Base-by-base conservation (phyloP, 139 green algal species). In the Desmodesmus armatus region DNA sequence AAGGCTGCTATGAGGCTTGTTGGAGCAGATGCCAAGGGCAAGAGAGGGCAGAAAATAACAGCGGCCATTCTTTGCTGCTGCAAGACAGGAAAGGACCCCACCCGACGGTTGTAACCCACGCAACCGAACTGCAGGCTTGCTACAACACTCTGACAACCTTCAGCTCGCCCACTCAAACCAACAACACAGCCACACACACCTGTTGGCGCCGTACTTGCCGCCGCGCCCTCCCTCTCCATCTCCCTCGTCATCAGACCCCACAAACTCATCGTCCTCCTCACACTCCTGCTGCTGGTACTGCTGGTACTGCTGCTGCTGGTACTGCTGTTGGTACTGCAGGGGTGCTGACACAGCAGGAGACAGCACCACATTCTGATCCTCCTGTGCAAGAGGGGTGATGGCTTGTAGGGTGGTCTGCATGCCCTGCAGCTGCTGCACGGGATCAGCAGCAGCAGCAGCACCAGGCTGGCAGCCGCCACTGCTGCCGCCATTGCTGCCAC, bases 401-500 rank as follows among this genome's bases (percentile, higher is more conserved):
- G n/a, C n/a, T n/a, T n/a, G n/a, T n/a, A n/a, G n/a, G n/a, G n/a
- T n/a, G n/a, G n/a, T n/a, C n/a, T n/a, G n/a, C n/a, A n/a, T n/a
- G n/a, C n/a, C 3, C 69, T 77, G 69, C 69, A 62, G 71, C 71
- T 31, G 39, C 71, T 58, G 71, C 40, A n/a, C 11, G n/a, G n/a
- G n/a, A n/a, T n/a, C n/a, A n/a, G n/a, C n/a, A n/a, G 47, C 47
- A 21, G 47, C 13, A 21, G 47, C 9, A 55, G 47, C 9, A 55
- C n/a, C n/a, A 55, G 47, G 47, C 47, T 55, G 58, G 71, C 71
- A 21, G 29, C 75, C 49, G 75, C 53, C 27, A 11, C 51, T 71
- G 75, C 75, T 72, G 51, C 75, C 70, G 75, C 75, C 53, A 49
- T 49, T 78, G 75, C 49, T 82, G 75, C 23, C 66, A 44, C 53